Evolutionary conservation across 2,329 filamentous ascomycete species (phyloP).

Genomic region (Cercospora janseana): DNA sequence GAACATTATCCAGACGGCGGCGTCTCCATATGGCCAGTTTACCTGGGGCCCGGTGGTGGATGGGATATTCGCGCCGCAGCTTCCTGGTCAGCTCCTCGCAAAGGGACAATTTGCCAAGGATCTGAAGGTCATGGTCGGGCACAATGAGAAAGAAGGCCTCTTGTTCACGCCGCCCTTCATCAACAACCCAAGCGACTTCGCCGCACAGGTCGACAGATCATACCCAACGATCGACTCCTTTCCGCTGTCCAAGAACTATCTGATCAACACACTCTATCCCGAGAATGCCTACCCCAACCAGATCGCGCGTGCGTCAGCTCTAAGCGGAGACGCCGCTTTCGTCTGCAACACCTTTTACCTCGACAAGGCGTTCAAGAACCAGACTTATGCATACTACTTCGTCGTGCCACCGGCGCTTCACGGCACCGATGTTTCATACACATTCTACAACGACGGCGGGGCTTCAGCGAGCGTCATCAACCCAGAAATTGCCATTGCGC

Average conservation of each 20-base stretch:
- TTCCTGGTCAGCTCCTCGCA: slow-evolving; percentile 48
- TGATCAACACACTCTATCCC: slow-evolving; percentile 51
- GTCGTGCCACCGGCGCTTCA: slow-evolving; percentile 54
- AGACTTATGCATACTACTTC: slow-evolving; percentile 55
- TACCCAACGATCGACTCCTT: slow-evolving; percentile 34
- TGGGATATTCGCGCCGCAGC: slow-evolving; percentile 49
- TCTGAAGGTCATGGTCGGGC: slow-evolving; percentile 46
- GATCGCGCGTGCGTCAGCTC: slow-evolving; percentile 44
- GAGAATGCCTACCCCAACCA: slow-evolving; percentile 47
- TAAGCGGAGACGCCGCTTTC: slow-evolving; percentile 47
- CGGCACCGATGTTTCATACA: slow-evolving; percentile 53
- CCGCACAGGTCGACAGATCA: slow-evolving; percentile 32
- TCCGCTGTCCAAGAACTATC: slow-evolving; percentile 39
- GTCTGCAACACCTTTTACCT: slow-evolving; percentile 55
- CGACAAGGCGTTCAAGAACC: slow-evolving; percentile 46
- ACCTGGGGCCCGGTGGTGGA: slow-evolving; percentile 49
- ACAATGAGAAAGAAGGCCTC: slow-evolving; percentile 48
- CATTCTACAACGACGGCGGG: slow-evolving; percentile 48
- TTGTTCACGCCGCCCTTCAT: slow-evolving; percentile 45
- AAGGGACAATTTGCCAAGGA: slow-evolving; percentile 47
- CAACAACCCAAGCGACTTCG: slow-evolving; percentile 39
- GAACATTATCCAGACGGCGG: slow-evolving; percentile 45
- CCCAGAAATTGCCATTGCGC: slow-evolving; percentile 39
- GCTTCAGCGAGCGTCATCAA: slow-evolving; percentile 8
- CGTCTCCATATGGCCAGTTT: slow-evolving; percentile 46